Percentiles rank a stretch among this genome's conserved stretches.
Conservation (phyloP, 2,329 filamentous ascomycete genomes). For the Xylariaceae sp. region DNA sequence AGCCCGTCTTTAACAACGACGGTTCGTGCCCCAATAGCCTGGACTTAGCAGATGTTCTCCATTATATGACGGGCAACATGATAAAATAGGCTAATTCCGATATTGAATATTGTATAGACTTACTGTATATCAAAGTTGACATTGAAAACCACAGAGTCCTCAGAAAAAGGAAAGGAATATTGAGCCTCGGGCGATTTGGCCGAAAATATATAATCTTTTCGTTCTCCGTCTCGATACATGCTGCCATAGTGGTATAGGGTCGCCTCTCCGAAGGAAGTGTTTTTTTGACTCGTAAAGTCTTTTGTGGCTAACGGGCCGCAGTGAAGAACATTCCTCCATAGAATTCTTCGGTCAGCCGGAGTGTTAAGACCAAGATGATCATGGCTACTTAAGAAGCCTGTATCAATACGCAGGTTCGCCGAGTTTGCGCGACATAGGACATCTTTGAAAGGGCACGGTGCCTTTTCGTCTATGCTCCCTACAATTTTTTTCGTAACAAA, state of each 20-base stretch:
- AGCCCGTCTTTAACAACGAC: too few species aligned
- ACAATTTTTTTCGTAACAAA: conserved; percentile 1
- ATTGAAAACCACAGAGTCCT: too few species aligned
- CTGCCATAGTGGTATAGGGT: conserved; percentile 14
- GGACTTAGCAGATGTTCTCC: too few species aligned
- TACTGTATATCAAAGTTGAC: too few species aligned
- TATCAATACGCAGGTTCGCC: conserved; percentile 11
- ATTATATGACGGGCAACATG: too few species aligned
- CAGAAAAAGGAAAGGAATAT: too few species aligned
- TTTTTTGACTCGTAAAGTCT: conserved; percentile 2
- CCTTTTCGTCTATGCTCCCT: background rate
- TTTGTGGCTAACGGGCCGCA: conserved; percentile 17
- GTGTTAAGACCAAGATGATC: conserved; percentile 19
- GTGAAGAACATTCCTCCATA: conserved; percentile 16
- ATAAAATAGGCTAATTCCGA: too few species aligned
- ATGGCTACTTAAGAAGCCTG: conserved; percentile 19
- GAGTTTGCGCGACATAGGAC: conserved; percentile 11
- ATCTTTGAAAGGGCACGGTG: conserved; percentile 15
- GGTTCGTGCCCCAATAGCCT: too few species aligned
- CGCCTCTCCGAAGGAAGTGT: background rate
- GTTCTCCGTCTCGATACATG: too few species aligned
- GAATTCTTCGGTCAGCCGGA: conserved; percentile 4
- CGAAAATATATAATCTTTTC: too few species aligned
- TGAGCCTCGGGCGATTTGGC: too few species aligned
- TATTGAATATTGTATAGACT: too few species aligned